Base-by-base conservation (phyloP, 1,139 yeast genomes). In the Keqinozyma sinolaborantium region DNA sequence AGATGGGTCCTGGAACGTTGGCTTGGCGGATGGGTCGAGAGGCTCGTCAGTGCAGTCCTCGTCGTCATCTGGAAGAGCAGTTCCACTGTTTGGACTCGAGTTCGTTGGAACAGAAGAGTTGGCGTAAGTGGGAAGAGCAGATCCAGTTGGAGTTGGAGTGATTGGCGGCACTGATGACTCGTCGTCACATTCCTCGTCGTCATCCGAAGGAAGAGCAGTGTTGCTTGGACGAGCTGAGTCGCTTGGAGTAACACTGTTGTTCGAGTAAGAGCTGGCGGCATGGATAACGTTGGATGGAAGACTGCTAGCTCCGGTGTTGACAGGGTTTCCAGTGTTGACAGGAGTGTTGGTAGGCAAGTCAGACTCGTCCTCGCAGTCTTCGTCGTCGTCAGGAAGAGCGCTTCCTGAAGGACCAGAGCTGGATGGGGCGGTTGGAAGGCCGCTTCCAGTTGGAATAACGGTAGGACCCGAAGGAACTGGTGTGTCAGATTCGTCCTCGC, bases 31-130 rank as follows among this genome's bases (percentile, higher is more conserved):
- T 18, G 14, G 25, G 8, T 23, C 8, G 14, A 14, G 25, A 23
- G 36, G 12, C 13, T 34, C 29, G 8, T 32, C 45, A 7, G 38
- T 40, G 31, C 39, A 34, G 25, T 42, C 43, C 14, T 41, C 47
- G 10, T 40, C 46, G 29, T 35, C 41, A 25, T 33, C 42, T 24
- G 32, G 34, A 11, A 30, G 25, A 19, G 31, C 26, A 8, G 37
- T 5, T 28, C 38, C n/a, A n/a, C 19, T 10, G 35, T 13, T 25
- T 23, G 25, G 16, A 16, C 29, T 23, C 29, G 21, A 18, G 21
- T 18, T 18, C 21, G 9, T 13, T 14, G 29, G 5, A 11, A 9
- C n/a, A 10, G 6, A 13, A 6, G 29, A n/a, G 14, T 23, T 5
- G 13, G 23, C 10, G n/a, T 25, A 30, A 14, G 30, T 19, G 14